Evolutionary conservation across 257 asterid species (phyloP), one percentile per base, ranked within the genome.

Genomic region (Nicotiana otophora): DNA sequence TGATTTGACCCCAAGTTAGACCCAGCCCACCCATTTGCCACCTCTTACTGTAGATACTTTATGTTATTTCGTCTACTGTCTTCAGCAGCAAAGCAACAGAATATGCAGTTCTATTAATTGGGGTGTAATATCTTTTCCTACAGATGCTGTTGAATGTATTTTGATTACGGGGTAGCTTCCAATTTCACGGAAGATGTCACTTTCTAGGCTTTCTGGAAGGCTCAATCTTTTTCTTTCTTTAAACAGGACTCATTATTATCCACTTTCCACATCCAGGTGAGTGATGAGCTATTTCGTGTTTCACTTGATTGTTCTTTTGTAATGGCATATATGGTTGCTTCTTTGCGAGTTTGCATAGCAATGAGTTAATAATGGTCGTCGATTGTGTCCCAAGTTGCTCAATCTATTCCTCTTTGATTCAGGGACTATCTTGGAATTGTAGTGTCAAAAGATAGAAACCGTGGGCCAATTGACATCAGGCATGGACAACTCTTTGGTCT

Each of bases 181-280:
- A 57, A 57, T 57, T 57, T 19, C 39, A 16, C 57, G 11, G 84
- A 87, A 36, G 54, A 93, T 93, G 97, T 88, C 91, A 33, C 77
- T 93, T 30, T 91, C 92, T 48, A 87, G 93, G 67, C 84, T 84
- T 82, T 87, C 84, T 46, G 87, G 93, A 88, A 84, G 87, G 79
- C 82, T 86, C 76, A 82, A 39, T 81, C 58, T 87, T 34, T 65
- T 87, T 60, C 85, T 87, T 78, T 83, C 82, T 85, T 42, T 75
- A 67, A 72, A 83, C 58, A 85, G 77, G 53, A 54, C 85, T 66
- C 63, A 42, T 80, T 81, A 61, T 39, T 89, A 77, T 36, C 54
- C 86, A 66, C 83, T 84, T 20, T 30, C 81, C 84, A 28, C 81
- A 75, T 84, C 89, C 87, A 92, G 96, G 94, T 91, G 60, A 55